These are phyloP conservation scores for Mrakia blollopis DNA, from an alignment of 768 basidiomycete genomes.

Conservation along the genomic window DNA sequence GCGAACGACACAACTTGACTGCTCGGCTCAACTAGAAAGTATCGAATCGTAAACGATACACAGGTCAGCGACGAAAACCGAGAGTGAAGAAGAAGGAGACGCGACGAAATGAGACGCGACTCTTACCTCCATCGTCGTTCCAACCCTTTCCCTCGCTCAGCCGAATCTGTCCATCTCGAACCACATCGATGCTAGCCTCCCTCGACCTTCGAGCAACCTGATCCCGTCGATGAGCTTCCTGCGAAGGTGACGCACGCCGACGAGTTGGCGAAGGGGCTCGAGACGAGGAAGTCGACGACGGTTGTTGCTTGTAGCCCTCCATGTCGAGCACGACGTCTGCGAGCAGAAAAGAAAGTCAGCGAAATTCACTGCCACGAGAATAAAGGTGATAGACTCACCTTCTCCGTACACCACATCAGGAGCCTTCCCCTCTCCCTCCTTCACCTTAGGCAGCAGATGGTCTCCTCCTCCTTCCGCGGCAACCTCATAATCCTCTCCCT, in stretches of 20 bases:
- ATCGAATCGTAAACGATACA: not conserved
- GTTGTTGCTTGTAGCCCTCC: constrained; percentile 58
- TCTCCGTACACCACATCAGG: constrained; percentile 62
- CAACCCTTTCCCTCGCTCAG: constrained; percentile 10
- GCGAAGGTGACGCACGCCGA: not conserved
- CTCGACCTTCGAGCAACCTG: not conserved
- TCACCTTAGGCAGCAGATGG: constrained; percentile 50
- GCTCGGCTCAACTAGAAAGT: constrained; percentile 20
- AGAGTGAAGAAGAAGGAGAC: not conserved
- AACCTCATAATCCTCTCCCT: constrained; percentile 1
- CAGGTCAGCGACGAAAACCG: not conserved
- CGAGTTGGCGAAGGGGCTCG: not conserved
- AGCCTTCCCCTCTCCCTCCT: constrained; percentile 49
- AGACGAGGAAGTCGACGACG: not conserved
- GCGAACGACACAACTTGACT: constrained; percentile 8
- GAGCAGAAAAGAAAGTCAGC: constrained; percentile 21
- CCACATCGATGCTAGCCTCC: constrained; percentile 21
- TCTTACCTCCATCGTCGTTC: not conserved
- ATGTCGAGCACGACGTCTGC: constrained; percentile 74
- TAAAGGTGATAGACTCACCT: constrained; percentile 45
- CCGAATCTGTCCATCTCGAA: not conserved
- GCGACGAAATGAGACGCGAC: constrained; percentile 20
- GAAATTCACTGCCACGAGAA: constrained; percentile 30
- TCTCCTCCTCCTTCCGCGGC: constrained; percentile 15
- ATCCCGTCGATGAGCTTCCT: constrained; percentile 8